Base-by-base conservation (phyloP, 1,284 basidiomycete genomes). In the Trametes pubescens region DNA sequence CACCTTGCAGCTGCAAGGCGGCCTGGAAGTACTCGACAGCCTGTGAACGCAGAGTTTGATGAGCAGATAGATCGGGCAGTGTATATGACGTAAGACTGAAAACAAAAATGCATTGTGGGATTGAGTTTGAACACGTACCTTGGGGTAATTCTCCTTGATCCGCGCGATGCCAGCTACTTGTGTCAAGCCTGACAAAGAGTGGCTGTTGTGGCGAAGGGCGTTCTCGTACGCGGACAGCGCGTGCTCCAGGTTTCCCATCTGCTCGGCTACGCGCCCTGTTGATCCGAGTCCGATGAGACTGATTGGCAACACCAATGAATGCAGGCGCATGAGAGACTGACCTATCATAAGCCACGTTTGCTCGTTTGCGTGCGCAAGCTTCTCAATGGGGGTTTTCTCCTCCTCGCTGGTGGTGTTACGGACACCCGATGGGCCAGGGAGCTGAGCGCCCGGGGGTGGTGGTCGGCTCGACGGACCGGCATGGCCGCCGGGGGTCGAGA, bases 21-120 rank as follows among this genome's bases (percentile, higher is more conserved):
- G 94, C 90, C 76, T 97, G 94, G 76, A 97, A 98, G 80, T 92
- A 97, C 62, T 98, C 96, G 76, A 98, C 89, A 57, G 96, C 96
- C 91, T 95, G 76, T 77, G 80, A 69, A 65, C 72, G 67, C 65
- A 56, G 65, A 62, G 44, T 48, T 66, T 58, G 71, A 54, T 62
- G 63, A 61, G 62, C 61, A 68, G 67, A 68, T 65, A 54, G 65
- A 67, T 70, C 65, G 65, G 67, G 62, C 53, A 35, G 52, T 24
- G 44, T 40, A 58, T 58, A 48, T 63, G 61, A 65, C 64, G 43
- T 56, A 68, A 71, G 61, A 57, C 40, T 77, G 51, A 53, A 29
- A 49, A 32, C 35, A 49, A 21, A 54, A 37, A 57, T 61, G 53
- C 49, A 52, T 40, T 29, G 56, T 64, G 21, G 61, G 38, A 43